Evolutionary conservation across 148 eudicot species (phyloP), one percentile per base, ranked within the genome.

Genomic region (Fagopyrum homotropicum): DNA sequence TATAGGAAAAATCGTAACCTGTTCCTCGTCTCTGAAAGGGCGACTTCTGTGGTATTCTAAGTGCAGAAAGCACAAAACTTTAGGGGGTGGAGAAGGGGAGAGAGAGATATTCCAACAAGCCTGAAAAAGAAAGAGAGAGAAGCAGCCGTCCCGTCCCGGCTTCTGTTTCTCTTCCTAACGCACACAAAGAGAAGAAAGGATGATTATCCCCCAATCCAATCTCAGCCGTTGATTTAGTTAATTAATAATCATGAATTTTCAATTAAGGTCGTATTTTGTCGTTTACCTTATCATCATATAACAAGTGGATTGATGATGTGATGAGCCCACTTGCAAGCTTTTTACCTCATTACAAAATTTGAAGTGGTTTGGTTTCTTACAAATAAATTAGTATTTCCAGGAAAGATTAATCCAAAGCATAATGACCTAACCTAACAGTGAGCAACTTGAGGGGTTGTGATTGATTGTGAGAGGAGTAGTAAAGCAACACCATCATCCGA

Each of bases 71-170:
- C 71, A 66, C 71, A 43, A 66, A 66, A 66, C 46, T 35, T 14
- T 35, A 66, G 26, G 43, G 19, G 69, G 14, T 9, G 45, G 45
- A 63, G 69, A 63, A 22, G 26, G 26, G 26, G 69, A 63, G 69
- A 49, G 69, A 49, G 45, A 40, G 46, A 66, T 45, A 66, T 66
- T 66, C 71, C 71, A 66, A 66, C 71, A 66, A 66, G 40, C 71
- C 71, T 64, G 71, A 66, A 35, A 66, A 40, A 66, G 46, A 43
- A 66, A 64, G 43, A 29, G 69, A 29, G 69, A 63, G 52, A 9
- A 7, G 9, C 35, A 60, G 66, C 66, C 66, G 66, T 60, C 46
- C 71, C 12, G 26, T 22, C 26, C 26, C 26, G 26, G 26, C 26
- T 22, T 35, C 70, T 35, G 46, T 64, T 35, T 35, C 63, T 57